phyloP scores from a whole-genome alignment of 1,284 basidiomycete genomes.

The Trichosporon faecale region DNA sequence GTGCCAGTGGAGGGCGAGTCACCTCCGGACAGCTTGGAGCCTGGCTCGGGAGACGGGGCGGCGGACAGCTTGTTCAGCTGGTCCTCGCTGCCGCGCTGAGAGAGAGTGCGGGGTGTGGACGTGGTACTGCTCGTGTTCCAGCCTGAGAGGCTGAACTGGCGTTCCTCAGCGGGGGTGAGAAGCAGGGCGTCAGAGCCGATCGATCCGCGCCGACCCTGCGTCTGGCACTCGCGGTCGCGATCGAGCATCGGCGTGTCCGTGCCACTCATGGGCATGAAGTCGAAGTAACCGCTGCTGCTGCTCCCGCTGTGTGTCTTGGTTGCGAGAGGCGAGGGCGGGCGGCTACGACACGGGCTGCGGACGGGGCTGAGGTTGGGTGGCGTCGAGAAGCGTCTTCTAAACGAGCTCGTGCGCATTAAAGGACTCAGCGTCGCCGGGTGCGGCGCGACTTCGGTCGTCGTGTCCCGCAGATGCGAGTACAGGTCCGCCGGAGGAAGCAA shows the following conservation, averaged over 20 bases:
- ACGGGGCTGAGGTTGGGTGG: not conserved
- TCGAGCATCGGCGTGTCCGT: not conserved
- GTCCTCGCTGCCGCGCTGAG: not conserved
- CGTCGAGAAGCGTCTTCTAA: not conserved
- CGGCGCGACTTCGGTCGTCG: not conserved
- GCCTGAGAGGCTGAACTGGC: not conserved
- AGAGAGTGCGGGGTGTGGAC: not conserved
- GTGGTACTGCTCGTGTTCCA: not conserved
- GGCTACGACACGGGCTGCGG: not conserved
- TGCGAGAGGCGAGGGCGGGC: not conserved
- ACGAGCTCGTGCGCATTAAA: not conserved
- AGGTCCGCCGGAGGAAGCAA: not conserved
- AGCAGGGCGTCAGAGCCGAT: not conserved
- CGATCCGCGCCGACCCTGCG: not conserved
- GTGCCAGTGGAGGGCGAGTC: not conserved
- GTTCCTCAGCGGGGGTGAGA: not conserved
- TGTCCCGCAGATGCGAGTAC: not conserved
- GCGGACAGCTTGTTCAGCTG: not conserved
- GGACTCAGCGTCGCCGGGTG: not conserved
- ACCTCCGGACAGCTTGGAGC: not conserved
- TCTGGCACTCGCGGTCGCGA: not conserved
- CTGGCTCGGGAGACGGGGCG: not conserved
- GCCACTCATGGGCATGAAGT: not conserved
- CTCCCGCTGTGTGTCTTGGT: not conserved
- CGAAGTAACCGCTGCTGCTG: not conserved